phyloP scores from a whole-genome alignment of 2,329 filamentous ascomycete species.

The Aspergillus quadrilineatus region DNA sequence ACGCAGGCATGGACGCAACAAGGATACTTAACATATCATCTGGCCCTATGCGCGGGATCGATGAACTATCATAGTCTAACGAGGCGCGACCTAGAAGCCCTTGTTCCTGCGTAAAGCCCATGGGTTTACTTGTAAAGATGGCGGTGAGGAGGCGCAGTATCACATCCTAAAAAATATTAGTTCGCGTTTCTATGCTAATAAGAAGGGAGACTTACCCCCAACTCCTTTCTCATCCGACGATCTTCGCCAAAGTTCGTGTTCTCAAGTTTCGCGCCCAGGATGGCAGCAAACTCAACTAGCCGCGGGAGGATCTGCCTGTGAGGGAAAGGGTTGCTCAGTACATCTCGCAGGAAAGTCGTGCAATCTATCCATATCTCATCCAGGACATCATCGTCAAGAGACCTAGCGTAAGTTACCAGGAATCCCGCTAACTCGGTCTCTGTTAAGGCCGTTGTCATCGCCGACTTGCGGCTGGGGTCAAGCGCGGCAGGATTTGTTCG shows the following conservation, averaged over 20 bases:
- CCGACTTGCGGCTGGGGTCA: constrained; percentile 78
- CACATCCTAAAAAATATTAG: constrained; percentile 64
- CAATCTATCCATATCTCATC: constrained; percentile 98
- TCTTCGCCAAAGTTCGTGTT: constrained; percentile 98
- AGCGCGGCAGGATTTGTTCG: constrained; percentile 81
- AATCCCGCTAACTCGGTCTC: constrained; percentile 86
- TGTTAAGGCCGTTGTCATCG: constrained; percentile 77
- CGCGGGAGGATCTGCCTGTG: constrained; percentile 86
- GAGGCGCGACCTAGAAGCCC: constrained; percentile 40
- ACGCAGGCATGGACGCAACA: constrained; percentile 72
- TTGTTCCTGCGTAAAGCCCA: constrained; percentile 65
- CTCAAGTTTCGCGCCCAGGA: constrained; percentile 91
- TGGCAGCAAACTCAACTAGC: constrained; percentile 82
- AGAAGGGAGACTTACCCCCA: constrained; percentile 64
- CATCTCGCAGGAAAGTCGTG: constrained; percentile 82
- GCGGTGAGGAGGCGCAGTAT: constrained; percentile 85
- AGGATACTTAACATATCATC: constrained; percentile 80
- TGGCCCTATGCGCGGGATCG: constrained; percentile 50
- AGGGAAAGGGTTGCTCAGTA: constrained; percentile 89
- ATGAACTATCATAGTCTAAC: constrained; percentile 42
- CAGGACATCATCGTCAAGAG: constrained; percentile 93
- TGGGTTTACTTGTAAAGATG: constrained; percentile 86
- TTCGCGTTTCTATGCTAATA: background rate
- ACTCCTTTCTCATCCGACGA: constrained; percentile 82
- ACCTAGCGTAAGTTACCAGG: constrained; percentile 82